Evolutionary conservation across 1,139 yeast species (phyloP), one percentile per base, ranked within the genome.

Genomic region (Scheffersomyces parashehatae): DNA sequence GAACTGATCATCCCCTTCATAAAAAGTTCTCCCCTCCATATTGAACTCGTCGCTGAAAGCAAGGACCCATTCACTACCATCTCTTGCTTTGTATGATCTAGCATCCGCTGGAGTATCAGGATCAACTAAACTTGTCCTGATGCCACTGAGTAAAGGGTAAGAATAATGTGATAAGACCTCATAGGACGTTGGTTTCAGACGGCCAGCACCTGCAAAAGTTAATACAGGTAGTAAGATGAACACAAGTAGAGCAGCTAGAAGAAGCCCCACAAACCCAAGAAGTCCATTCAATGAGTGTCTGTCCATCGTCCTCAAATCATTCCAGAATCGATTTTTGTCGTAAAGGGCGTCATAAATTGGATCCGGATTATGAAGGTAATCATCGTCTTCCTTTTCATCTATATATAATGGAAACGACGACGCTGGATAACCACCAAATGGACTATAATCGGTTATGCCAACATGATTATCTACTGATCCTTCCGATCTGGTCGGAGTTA

Each of bases 381-480:
- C 97, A 67, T 90, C 97, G 3, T 88, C 85, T 65, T 90, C 97
- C 64, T 87, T 87, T 56, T 90, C 97, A 46, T 89, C 96, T 50
- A 90, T 81, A 54, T 81, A 83, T 43, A 90, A 69, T 0, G 97
- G 97, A 68, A 90, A 90, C 1, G 89, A 81, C 5, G 88, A 75
- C 4, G 96, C 93, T 2, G 97, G 97, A 62, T 88, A 90, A 8
- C 97, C 97, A 43, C 97, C 97, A 70, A 90, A 90, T 2, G 97
- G 97, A 41, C 90, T 82, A 53, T 82, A 73, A 45, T 70, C 75
- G 4, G 65, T 51, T 20, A 20, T 20, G 8, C 8, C 26, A 20
- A 20, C 9, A 20, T 20, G 26, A 15, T 48, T 43, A 28, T 38
- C 41, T 4, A 44, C 40, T 46, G 42, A 49, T 10, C 37, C 52